phyloP scores from a whole-genome alignment of 164 flowering plant genomes.

The Dillenia turbinata region DNA sequence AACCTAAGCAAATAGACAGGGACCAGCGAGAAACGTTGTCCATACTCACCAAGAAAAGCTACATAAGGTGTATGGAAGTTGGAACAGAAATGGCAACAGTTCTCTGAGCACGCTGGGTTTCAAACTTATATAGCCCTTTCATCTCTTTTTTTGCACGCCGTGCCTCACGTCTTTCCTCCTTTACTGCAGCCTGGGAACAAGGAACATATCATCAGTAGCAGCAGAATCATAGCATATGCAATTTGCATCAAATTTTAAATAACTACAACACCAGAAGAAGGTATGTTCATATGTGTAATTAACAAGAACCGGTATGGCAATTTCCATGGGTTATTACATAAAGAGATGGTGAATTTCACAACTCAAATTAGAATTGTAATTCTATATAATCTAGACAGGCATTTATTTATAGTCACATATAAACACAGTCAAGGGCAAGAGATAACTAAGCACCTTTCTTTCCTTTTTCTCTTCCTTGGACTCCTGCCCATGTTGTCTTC shows the following conservation, averaged over 20 bases:
- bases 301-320: too few relatives aligned
- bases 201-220: neutral
- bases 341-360: neutral
- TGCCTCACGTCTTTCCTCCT: constrained; percentile 83
- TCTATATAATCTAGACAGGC: too few relatives aligned
- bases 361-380: too few relatives aligned
- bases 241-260: too few relatives aligned
- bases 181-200: constrained; percentile 70
- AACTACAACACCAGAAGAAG: too few relatives aligned
- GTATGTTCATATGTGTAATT: too few relatives aligned
- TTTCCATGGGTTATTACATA: too few relatives aligned
- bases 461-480: constrained; percentile 95
- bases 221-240: neutral
- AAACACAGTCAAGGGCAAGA: neutral
- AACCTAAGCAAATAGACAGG: too few relatives aligned
- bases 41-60: neutral
- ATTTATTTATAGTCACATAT: neutral
- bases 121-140: constrained; percentile 62
- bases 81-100: constrained; percentile 77
- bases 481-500: constrained; percentile 60
- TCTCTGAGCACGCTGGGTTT: constrained; percentile 73
- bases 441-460: constrained; percentile 56
- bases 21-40: too few relatives aligned
- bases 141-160: constrained; percentile 67
- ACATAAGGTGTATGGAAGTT: constrained; percentile 71